A percentile compares a stretch with the other conserved stretches of the same genome.
Conservation (phyloP, 768 basidiomycete genomes). For the Hirschioporus abietinus region DNA sequence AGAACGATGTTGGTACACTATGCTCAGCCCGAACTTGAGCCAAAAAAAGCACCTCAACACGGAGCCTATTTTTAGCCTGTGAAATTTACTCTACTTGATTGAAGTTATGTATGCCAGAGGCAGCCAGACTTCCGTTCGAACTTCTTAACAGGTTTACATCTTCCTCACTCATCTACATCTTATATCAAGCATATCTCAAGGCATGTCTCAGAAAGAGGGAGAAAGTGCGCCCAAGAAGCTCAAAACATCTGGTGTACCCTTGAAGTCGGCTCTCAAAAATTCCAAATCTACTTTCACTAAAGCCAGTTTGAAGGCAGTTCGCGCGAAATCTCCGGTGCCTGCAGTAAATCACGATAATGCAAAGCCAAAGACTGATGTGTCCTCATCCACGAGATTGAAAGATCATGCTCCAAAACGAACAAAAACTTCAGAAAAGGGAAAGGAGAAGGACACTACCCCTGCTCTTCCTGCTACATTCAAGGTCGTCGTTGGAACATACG, state of each 20-base stretch:
- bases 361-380: not conserved
- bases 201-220: not conserved
- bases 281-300: not conserved
- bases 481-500: constrained; percentile 90
- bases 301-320: not conserved
- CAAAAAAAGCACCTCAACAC: too few relatives aligned
- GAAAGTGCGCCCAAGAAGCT: not conserved
- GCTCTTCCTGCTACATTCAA: constrained; percentile 64
- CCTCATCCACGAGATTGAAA: not conserved
- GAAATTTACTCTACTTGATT: too few relatives aligned
- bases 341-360: not conserved
- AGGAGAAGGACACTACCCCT: constrained; percentile 23
- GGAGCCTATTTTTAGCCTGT: too few relatives aligned
- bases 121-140: too few relatives aligned
- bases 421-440: constrained; percentile 18
- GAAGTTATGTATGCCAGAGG: too few relatives aligned
- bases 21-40: too few relatives aligned
- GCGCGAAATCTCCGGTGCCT: not conserved
- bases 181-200: not conserved
- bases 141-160: too few relatives aligned
- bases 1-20: too few relatives aligned
- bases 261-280: not conserved
- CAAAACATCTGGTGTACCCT: not conserved
- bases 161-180: not conserved
- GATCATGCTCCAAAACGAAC: not conserved